A percentile compares a stretch with the other conserved stretches of the same genome.
Evolutionary conservation across 1,139 yeast species (phyloP).

Genomic region (Zhuliangozyma blackwelliae): DNA sequence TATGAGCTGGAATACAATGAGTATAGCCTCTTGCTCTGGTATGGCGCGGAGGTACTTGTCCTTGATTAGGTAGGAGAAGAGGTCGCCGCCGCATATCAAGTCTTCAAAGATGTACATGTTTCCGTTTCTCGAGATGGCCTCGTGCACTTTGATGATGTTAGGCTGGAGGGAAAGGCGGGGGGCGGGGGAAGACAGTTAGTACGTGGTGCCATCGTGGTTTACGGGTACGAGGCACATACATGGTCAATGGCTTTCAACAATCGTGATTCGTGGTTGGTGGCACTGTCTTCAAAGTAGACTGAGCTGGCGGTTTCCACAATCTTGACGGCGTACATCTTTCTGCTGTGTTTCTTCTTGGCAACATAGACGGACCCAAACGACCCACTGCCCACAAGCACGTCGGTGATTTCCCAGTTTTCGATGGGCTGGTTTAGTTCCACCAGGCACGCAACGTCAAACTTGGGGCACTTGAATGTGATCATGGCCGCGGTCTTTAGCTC

Average conservation of each 20-base stretch:
- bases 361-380: slow-evolving; percentile 54
- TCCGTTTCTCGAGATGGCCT: slow-evolving; percentile 31
- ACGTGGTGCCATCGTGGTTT: no score
- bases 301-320: slow-evolving; percentile 27
- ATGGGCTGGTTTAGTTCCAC: background rate
- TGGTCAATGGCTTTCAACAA: slow-evolving; percentile 35
- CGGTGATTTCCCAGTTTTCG: slow-evolving; percentile 39
- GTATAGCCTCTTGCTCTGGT: slow-evolving; percentile 50
- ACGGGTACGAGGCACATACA: slow-evolving; percentile 27
- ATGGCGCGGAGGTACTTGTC: slow-evolving; percentile 36
- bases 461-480: slow-evolving; percentile 11
- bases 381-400: slow-evolving; percentile 51
- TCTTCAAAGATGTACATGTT: slow-evolving; percentile 49
- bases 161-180: slow-evolving; percentile 20
- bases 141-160: slow-evolving; percentile 41
- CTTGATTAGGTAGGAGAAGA: slow-evolving; percentile 54
- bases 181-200: background rate
- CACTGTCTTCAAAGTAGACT: slow-evolving; percentile 19
- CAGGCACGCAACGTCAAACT: background rate
- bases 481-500: slow-evolving; percentile 29
- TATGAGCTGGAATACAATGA: slow-evolving; percentile 54
- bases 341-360: slow-evolving; percentile 16
- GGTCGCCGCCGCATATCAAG: slow-evolving; percentile 58
- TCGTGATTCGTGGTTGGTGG: slow-evolving; percentile 28
- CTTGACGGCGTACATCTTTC: slow-evolving; percentile 47